phyloP scores from a whole-genome alignment of 352 stramenopile genomes.

The Pythium myriotylum region DNA sequence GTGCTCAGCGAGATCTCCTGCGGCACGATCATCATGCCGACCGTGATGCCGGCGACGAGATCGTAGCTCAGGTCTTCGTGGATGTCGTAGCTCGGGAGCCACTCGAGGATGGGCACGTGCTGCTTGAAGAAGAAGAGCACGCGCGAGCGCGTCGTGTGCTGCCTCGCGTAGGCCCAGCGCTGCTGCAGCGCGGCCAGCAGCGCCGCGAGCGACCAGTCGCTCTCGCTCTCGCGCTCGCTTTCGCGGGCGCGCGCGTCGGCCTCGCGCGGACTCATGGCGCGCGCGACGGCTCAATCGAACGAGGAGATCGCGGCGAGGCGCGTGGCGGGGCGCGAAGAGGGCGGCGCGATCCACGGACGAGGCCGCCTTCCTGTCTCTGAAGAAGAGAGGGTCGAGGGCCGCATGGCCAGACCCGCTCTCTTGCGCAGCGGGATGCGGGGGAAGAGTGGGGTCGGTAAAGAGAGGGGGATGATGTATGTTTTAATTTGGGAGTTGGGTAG shows the following conservation, averaged over 20 bases:
- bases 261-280: conserved; percentile 15
- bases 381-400: not conserved
- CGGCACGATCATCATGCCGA: conserved; percentile 89
- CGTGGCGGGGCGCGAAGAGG: not conserved
- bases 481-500: no score
- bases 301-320: conserved; percentile 3
- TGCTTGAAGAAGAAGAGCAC: conserved; percentile 44
- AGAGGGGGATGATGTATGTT: no score
- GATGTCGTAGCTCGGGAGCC: conserved; percentile 61
- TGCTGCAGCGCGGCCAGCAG: conserved; percentile 6
- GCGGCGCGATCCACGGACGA: not conserved
- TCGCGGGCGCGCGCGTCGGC: not conserved
- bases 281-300: conserved; percentile 4
- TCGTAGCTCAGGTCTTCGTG: conserved; percentile 57
- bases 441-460: no score
- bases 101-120: conserved; percentile 62
- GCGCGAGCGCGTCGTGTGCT: conserved; percentile 30
- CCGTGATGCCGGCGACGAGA: conserved; percentile 55
- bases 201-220: conserved; percentile 12
- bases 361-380: conserved; percentile 12
- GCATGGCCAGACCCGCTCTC: conserved; percentile 8
- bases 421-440: not conserved
- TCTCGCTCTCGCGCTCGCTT: not conserved
- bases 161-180: conserved; percentile 20
- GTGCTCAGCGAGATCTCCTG: conserved; percentile 90